Evolutionary conservation across 2,329 filamentous ascomycete species (phyloP).

Genomic region (Exophiala sp.): DNA sequence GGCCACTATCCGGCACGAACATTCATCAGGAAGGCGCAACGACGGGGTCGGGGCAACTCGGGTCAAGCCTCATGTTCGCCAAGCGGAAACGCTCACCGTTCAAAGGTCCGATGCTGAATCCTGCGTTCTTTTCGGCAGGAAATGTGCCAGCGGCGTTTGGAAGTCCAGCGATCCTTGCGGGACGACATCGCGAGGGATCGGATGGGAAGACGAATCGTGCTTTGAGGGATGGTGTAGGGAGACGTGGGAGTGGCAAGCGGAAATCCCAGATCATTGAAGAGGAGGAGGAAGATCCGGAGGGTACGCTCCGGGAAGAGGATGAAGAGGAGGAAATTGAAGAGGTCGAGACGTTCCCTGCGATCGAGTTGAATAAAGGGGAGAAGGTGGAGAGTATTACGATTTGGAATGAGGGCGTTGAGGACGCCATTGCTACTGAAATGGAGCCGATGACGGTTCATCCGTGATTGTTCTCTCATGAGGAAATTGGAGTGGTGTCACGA

Average conservation of each 20-base stretch:
- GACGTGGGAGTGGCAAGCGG: slow-evolving; percentile 35
- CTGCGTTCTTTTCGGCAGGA: slow-evolving; percentile 33
- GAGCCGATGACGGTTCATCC: too few relatives aligned
- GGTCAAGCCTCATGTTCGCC: slow-evolving; percentile 44
- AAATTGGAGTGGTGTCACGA: too few relatives aligned
- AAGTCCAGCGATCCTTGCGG: slow-evolving; percentile 33
- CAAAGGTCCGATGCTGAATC: slow-evolving; percentile 44
- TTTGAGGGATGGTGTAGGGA: slow-evolving; percentile 23
- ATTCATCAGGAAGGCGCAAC: slow-evolving; percentile 6
- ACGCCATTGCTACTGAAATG: not conserved
- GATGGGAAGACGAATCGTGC: slow-evolving; percentile 27
- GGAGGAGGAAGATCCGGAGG: slow-evolving; percentile 41
- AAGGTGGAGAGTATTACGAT: slow-evolving; percentile 28
- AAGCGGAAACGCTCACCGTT: slow-evolving; percentile 45
- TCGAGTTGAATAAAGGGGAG: slow-evolving; percentile 26
- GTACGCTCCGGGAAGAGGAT: slow-evolving; percentile 36
- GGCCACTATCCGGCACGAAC: slow-evolving; percentile 11
- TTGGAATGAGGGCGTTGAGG: slow-evolving; percentile 22
- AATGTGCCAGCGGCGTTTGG: slow-evolving; percentile 30
- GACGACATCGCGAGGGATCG: slow-evolving; percentile 29
- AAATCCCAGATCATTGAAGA: slow-evolving; percentile 38
- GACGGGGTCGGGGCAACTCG: slow-evolving; percentile 10
- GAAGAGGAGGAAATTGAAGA: slow-evolving; percentile 35
- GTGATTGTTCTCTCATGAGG: too few relatives aligned
- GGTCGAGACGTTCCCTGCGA: slow-evolving; percentile 28